A percentile compares a stretch with the other conserved stretches of the same genome.
Conservation (phyloP, 2,329 filamentous ascomycete genomes). For the Colletotrichum sp. region DNA sequence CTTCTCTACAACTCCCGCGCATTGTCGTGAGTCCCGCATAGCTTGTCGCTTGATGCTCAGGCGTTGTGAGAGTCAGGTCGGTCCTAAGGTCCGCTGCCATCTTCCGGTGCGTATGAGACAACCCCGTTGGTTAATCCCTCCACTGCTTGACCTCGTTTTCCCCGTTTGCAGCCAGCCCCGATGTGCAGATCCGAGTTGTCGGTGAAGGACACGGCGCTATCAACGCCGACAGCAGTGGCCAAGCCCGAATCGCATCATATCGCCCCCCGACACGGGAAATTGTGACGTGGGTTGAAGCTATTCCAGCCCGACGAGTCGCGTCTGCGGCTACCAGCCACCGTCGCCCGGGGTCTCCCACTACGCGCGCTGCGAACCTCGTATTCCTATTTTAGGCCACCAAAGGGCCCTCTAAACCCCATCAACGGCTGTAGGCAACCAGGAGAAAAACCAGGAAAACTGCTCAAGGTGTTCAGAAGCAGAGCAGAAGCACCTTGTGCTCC, state of each 20-base stretch:
- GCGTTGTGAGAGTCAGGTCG: neutral
- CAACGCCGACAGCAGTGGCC: neutral
- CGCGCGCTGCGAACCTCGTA: slow-evolving; percentile 7
- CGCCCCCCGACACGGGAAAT: neutral
- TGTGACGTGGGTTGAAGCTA: slow-evolving; percentile 14
- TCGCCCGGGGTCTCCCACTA: neutral
- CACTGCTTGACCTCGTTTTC: neutral
- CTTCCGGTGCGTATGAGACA: neutral
- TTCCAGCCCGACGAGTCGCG: neutral
- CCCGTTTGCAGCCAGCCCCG: neutral
- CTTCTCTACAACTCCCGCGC: neutral
- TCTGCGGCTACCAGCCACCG: neutral
- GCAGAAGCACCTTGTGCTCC: neutral
- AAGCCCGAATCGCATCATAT: neutral
- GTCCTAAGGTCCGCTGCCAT: neutral
- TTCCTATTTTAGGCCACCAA: neutral
- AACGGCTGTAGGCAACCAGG: slow-evolving; percentile 4
- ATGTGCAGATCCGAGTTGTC: neutral
- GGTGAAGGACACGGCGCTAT: neutral
- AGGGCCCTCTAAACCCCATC: neutral
- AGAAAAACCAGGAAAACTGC: slow-evolving; percentile 3
- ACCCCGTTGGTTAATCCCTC: neutral
- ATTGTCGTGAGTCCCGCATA: neutral
- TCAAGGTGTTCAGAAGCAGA: neutral
- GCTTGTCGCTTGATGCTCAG: neutral